Conservation (phyloP, 345 rosid species). For the Moricandia moricandioides region DNA sequence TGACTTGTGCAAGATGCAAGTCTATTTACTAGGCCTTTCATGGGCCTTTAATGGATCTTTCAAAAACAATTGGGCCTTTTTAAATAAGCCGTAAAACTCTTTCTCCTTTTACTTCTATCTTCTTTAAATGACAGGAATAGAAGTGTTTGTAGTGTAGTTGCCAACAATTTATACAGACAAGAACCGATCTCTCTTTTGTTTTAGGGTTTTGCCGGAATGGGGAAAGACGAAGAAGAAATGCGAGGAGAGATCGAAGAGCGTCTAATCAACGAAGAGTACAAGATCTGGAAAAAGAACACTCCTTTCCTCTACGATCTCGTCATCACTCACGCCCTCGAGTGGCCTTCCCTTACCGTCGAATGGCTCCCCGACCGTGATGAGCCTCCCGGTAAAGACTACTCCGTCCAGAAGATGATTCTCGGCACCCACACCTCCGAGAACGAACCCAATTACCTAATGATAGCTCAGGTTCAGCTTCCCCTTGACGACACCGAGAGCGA, state of each 20-base stretch:
- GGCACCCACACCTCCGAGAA: conserved; percentile 99
- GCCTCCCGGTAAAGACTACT: conserved; percentile 88
- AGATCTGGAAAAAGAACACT: conserved; percentile 99
- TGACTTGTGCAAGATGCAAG: background rate
- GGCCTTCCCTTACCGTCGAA: conserved; percentile 98
- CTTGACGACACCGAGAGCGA: conserved; percentile 89
- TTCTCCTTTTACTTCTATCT: background rate
- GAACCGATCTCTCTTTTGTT: background rate
- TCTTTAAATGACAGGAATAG: conserved; percentile 4
- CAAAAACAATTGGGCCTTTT: background rate
- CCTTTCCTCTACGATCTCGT: conserved; percentile 96
- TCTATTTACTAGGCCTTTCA: background rate
- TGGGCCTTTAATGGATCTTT: background rate
- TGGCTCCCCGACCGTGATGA: conserved; percentile 96
- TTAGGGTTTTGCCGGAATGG: conserved; percentile 47
- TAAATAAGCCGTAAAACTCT: background rate
- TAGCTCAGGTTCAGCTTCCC: conserved; percentile 97
- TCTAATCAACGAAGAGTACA: conserved; percentile 92
- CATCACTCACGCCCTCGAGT: conserved; percentile 93
- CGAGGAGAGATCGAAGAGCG: conserved; percentile 95
- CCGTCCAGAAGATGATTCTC: conserved; percentile 94
- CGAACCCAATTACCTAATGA: conserved; percentile 95
- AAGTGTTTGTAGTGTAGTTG: background rate
- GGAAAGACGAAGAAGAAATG: conserved; percentile 96
- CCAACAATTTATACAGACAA: background rate